Evolutionary conservation across 2,329 filamentous ascomycete species (phyloP).

Genomic region (Chaetothyriales sp.): DNA sequence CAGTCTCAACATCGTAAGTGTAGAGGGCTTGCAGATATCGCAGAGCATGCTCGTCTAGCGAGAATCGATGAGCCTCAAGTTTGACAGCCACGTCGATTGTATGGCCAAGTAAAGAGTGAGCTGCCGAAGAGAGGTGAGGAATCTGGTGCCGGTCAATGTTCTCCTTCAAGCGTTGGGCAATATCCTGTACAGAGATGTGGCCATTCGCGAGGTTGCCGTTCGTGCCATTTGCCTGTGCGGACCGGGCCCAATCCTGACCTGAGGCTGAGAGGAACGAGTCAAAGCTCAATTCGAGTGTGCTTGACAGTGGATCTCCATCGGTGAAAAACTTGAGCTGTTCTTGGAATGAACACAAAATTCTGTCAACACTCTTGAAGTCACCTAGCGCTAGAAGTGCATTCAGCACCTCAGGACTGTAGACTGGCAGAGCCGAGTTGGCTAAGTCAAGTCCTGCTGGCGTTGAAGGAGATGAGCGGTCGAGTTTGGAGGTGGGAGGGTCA

Average conservation of each 20-base stretch:
- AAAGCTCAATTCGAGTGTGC: slow-evolving; percentile 51
- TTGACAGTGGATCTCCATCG: slow-evolving; percentile 67
- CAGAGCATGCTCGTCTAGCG: slow-evolving; percentile 75
- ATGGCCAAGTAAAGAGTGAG: slow-evolving; percentile 44
- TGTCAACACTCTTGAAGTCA: slow-evolving; percentile 57
- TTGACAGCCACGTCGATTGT: slow-evolving; percentile 73
- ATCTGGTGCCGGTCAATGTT: slow-evolving; percentile 62
- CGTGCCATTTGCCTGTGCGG: background rate
- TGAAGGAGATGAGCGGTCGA: background rate
- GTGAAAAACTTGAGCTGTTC: slow-evolving; percentile 69
- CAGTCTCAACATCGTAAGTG: slow-evolving; percentile 41
- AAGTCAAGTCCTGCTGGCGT: background rate
- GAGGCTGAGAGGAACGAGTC: slow-evolving; percentile 27
- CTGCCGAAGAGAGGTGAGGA: slow-evolving; percentile 56
- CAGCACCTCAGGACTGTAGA: slow-evolving; percentile 35
- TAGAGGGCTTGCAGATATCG: slow-evolving; percentile 52
- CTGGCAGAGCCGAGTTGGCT: background rate
- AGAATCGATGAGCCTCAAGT: slow-evolving; percentile 74
- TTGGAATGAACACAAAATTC: slow-evolving; percentile 58
- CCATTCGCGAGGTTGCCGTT: slow-evolving; percentile 45
- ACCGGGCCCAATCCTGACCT: background rate
- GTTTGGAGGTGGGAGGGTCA: slow-evolving; percentile 28
- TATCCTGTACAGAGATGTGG: slow-evolving; percentile 44
- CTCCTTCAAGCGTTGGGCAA: slow-evolving; percentile 58
- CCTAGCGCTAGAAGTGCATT: slow-evolving; percentile 76